phyloP scores from a whole-genome alignment of 495 filamentous ascomycete genomes.

The Amphirosellinia nigrospora region DNA sequence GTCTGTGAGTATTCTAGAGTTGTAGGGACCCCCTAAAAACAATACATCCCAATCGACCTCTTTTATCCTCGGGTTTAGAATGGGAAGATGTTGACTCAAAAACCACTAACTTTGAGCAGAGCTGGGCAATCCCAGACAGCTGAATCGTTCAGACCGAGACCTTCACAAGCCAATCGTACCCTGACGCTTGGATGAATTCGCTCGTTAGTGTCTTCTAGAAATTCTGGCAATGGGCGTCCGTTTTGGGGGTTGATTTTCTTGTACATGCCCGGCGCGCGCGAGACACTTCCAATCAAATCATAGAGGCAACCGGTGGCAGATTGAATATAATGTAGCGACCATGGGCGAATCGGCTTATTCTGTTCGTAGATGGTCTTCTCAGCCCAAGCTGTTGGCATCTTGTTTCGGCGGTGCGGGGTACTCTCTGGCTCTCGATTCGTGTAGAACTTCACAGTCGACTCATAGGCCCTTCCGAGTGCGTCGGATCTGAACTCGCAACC shows the following conservation, averaged over 20 bases:
- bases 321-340: conserved; percentile 63
- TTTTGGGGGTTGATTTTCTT: conserved; percentile 58
- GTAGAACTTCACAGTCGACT: conserved; percentile 54
- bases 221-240: conserved; percentile 46
- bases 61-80: too few relatives aligned
- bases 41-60: background rate
- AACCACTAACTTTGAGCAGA: conserved; percentile 38
- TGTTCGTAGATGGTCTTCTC: conserved; percentile 51
- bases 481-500: conserved; percentile 62
- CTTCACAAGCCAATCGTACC: conserved; percentile 57
- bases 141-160: conserved; percentile 63
- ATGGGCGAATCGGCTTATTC: conserved; percentile 60
- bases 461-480: conserved; percentile 57
- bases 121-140: conserved; percentile 59
- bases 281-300: conserved; percentile 55
- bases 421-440: conserved; percentile 38
- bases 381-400: conserved; percentile 48
- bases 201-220: conserved; percentile 66
- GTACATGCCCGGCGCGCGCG: conserved; percentile 66
- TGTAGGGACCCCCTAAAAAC: background rate
- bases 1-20: background rate
- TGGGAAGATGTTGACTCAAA: background rate
- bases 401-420: conserved; percentile 13
- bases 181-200: conserved; percentile 68
- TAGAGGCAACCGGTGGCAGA: conserved; percentile 56